Evolutionary conservation across 176 grass and related monocot genomes (phyloP).

Genomic region (Oryza meridionalis): DNA sequence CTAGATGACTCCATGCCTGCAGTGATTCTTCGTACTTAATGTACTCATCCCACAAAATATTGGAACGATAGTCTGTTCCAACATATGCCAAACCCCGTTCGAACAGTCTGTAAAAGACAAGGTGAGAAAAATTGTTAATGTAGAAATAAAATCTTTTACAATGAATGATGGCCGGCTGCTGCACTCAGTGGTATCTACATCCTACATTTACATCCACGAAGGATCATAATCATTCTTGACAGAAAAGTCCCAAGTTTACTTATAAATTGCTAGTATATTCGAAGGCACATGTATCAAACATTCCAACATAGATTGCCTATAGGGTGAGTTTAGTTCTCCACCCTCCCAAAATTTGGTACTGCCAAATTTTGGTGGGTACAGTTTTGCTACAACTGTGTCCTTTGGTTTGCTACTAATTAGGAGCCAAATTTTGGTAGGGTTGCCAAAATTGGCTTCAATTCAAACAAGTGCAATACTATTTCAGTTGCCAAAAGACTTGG

Average conservation of each 20-base stretch:
- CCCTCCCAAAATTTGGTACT: neutral
- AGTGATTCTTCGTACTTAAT: conserved; percentile 99
- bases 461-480: neutral
- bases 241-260: neutral
- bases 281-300: conserved; percentile 31
- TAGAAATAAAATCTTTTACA: neutral
- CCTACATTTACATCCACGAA: conserved; percentile 44
- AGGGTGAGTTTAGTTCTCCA: neutral
- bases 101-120: conserved; percentile 68
- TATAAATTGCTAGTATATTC: conserved; percentile 26
- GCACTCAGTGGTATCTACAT: neutral
- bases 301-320: conserved; percentile 25
- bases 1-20: conserved; percentile 92
- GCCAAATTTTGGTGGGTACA: neutral
- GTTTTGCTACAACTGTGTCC: neutral
- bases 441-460: neutral
- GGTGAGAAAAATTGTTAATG: neutral
- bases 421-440: neutral
- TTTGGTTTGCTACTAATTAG: neutral
- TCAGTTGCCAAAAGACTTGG: neutral
- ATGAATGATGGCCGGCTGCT: neutral
- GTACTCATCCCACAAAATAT: conserved; percentile 95
- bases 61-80: conserved; percentile 93
- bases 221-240: conserved; percentile 7
- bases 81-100: conserved; percentile 95